These are phyloP conservation scores for Leccinum obscurum DNA, from an alignment of 768 basidiomycete genomes.

Conservation along the genomic window DNA sequence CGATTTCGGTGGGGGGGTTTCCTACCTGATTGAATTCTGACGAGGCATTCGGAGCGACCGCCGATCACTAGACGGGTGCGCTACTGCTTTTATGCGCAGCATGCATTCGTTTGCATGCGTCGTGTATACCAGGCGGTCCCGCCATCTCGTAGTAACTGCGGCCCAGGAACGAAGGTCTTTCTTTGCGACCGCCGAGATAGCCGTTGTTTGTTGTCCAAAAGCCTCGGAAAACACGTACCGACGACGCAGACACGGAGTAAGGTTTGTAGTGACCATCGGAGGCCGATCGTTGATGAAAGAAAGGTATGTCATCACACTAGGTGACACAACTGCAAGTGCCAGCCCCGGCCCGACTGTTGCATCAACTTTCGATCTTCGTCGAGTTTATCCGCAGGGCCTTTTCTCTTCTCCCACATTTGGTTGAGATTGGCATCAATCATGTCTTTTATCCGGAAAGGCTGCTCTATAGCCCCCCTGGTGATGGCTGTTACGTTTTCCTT, in stretches of 20 bases:
- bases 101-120: too few species aligned
- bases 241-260: neutral
- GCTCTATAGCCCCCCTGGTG: neutral
- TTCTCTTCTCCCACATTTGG: neutral
- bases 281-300: neutral
- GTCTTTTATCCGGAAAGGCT: neutral
- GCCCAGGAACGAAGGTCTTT: neutral
- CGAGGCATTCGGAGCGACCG: too few species aligned
- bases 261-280: neutral
- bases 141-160: neutral
- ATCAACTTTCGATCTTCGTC: neutral
- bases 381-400: neutral
- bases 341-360: neutral
- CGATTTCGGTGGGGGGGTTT: neutral
- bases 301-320: too few species aligned
- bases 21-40: too few species aligned
- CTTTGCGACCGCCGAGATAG: neutral
- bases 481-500: neutral
- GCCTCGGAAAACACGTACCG: neutral
- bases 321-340: too few species aligned
- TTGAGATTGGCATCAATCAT: neutral
- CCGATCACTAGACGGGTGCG: too few species aligned
- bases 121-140: too few species aligned
- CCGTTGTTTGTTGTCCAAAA: neutral
- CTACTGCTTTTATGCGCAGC: too few species aligned